Percentiles rank a stretch among this genome's conserved stretches.
Conservation (phyloP, 345 rosid genomes). For the Populus davidiana region DNA sequence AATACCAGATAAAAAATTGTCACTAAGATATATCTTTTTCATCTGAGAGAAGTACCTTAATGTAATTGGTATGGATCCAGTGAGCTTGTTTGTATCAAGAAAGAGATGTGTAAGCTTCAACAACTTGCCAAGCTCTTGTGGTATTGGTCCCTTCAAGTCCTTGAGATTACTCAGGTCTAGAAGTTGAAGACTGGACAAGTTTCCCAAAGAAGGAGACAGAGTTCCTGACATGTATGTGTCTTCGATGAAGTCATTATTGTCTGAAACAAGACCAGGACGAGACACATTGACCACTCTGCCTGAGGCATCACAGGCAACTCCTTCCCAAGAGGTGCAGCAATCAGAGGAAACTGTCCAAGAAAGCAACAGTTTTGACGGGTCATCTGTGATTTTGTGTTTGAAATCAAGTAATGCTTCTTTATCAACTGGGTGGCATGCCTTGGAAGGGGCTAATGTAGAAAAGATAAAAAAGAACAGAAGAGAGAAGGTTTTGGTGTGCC, state of each 20-base stretch:
- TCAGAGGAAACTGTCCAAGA: slow-evolving; percentile 46
- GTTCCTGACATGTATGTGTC: slow-evolving; percentile 52
- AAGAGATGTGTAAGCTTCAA: slow-evolving; percentile 31
- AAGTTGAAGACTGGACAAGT: slow-evolving; percentile 39
- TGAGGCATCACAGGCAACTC: slow-evolving; percentile 39
- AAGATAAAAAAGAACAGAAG: slow-evolving; percentile 5
- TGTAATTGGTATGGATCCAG: slow-evolving; percentile 42
- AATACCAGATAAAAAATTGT: slow-evolving; percentile 40
- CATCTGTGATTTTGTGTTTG: slow-evolving; percentile 44
- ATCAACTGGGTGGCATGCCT: slow-evolving; percentile 39
- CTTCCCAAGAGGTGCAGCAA: slow-evolving; percentile 59
- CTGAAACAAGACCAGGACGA: slow-evolving; percentile 35
- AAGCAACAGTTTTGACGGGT: slow-evolving; percentile 45
- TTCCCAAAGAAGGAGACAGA: slow-evolving; percentile 49
- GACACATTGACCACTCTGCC: slow-evolving; percentile 49
- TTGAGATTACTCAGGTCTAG: slow-evolving; percentile 56
- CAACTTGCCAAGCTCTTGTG: slow-evolving; percentile 41
- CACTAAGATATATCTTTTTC: slow-evolving; percentile 37
- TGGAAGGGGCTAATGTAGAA: slow-evolving; percentile 1
- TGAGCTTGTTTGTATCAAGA: slow-evolving; percentile 48
- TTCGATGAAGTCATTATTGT: slow-evolving; percentile 21
- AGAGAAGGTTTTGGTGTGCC: slow-evolving; percentile 6
- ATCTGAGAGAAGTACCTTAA: slow-evolving; percentile 30
- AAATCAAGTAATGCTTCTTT: slow-evolving; percentile 49
- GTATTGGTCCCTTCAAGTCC: slow-evolving; percentile 46